phyloP scores from a whole-genome alignment of 2,329 filamentous ascomycete species.

The Alternaria rosae region DNA sequence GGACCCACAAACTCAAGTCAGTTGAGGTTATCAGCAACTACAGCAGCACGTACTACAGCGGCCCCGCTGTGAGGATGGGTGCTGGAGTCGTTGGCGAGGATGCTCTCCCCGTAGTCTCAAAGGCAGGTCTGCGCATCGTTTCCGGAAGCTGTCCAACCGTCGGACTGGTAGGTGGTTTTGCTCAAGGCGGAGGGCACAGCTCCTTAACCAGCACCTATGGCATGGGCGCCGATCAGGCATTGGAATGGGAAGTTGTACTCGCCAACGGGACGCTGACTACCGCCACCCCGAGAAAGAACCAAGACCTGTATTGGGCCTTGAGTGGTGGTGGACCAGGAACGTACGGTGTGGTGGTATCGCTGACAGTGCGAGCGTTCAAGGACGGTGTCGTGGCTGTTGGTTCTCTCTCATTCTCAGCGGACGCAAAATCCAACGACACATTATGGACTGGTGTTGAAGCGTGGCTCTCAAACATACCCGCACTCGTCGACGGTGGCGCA shows the following conservation, averaged over 20 bases:
- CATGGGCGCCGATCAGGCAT: conserved; percentile 24
- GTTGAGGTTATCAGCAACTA: conserved; percentile 20
- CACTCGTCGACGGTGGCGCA: background rate
- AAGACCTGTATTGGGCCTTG: conserved; percentile 34
- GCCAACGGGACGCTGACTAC: conserved; percentile 20
- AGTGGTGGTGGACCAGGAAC: conserved; percentile 29
- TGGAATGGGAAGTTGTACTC: conserved; percentile 29
- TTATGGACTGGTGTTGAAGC: no score
- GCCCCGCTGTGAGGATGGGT: conserved; percentile 28
- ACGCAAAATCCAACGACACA: background rate
- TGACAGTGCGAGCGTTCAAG: conserved; percentile 21
- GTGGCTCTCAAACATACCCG: no score
- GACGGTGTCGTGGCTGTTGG: background rate
- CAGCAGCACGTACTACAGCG: conserved; percentile 14
- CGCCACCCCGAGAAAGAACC: conserved; percentile 18
- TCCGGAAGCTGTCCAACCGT: conserved; percentile 47
- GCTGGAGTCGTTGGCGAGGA: conserved; percentile 22
- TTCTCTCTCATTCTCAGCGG: background rate
- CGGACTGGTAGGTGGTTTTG: conserved; percentile 50
- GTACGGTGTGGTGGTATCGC: conserved; percentile 26
- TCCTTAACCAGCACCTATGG: conserved; percentile 47
- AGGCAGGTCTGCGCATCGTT: background rate
- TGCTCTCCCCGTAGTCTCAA: background rate
- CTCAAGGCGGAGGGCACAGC: conserved; percentile 59
- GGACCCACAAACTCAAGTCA: conserved; percentile 37